Evolutionary conservation across 164 flowering plant species (phyloP), one percentile per base, ranked within the genome.

Genomic region (Berberis vulgaris): DNA sequence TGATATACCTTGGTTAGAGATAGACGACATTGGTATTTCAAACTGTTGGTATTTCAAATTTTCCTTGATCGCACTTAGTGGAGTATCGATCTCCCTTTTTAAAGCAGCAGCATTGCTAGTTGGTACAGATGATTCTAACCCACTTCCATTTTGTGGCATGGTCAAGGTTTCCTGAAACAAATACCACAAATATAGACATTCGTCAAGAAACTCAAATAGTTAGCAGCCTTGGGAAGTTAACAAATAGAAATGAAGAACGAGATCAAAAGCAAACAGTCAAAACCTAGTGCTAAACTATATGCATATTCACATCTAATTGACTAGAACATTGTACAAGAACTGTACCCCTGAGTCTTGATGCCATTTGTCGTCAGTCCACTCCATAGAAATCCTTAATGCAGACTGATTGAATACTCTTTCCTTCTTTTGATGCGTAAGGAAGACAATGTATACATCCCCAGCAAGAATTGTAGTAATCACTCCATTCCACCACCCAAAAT

Each of bases 401-500:
- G 13, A 55, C 4, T 38, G 58, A 4, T 26, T 38, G 40, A 55
- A 55, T 39, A 2, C 41, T 26, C 42, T 55, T 8, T 2, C 10
- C 38, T 1, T 55, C 8, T 26, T 55, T 26, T 55, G 58, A 55
- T 55, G 41, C 58, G 13, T 5, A 38, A 55, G 38, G 26, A 9
- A 5, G 6, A 55, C 41, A 1, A 55, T 26, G 58, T 39, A 55
- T 12, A 4, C 8, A 41, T 55, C 38, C 13, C 8, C 40, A 0
- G 41, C 58, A 55, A 55, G 58, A 55, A 55, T 41, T 26, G 26
- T 8, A 26, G 7, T 39, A 13, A 55, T 41, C 7, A 13, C 40
- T 13, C 58, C 58, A 38, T 8, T 55, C 58, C 58, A 55, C 58
- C 58, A 55, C 9, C 41, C 41, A 55, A 13, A 55, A 55, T 55